A percentile compares a stretch with the other conserved stretches of the same genome.
phyloP scores from a whole-genome alignment of 2,329 filamentous ascomycete species.

The Pleomassaria siparia region DNA sequence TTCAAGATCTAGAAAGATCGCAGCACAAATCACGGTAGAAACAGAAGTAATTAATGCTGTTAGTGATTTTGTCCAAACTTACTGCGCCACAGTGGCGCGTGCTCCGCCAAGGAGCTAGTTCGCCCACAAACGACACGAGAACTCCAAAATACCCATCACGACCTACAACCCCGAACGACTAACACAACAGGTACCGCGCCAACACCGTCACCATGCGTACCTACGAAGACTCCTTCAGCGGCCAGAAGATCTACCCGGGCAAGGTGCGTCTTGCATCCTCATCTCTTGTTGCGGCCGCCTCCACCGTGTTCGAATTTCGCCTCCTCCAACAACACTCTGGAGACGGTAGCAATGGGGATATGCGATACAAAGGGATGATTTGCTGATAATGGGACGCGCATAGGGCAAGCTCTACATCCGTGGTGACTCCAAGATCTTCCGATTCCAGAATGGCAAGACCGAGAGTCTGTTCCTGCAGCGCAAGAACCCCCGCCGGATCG shows the following conservation, averaged over 20 bases:
- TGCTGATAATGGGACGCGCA: constrained; percentile 37
- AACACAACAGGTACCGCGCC: constrained; percentile 43
- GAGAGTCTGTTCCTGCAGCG: constrained; percentile 99
- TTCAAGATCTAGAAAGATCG: too few species aligned
- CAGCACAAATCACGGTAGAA: too few species aligned
- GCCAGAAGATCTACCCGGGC: constrained; percentile 77
- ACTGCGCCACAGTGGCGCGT: constrained; percentile 10
- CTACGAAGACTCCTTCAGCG: constrained; percentile 78
- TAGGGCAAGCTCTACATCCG: constrained; percentile 99
- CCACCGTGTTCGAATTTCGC: constrained; percentile 25
- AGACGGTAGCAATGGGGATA: constrained; percentile 15
- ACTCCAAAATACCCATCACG: constrained; percentile 31
- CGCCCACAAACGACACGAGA: constrained; percentile 19
- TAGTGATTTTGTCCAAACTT: too few species aligned
- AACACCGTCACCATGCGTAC: constrained; percentile 67
- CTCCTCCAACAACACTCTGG: background rate
- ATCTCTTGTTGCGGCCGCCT: constrained; percentile 7
- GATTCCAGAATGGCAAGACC: constrained; percentile 99
- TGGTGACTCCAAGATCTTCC: constrained; percentile 99
- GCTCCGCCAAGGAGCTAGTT: constrained; percentile 11
- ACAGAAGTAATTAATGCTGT: too few species aligned
- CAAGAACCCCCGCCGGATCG: constrained; percentile 99
- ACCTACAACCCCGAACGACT: constrained; percentile 40
- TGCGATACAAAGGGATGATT: constrained; percentile 13
- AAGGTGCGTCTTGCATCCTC: constrained; percentile 60